Evolutionary conservation across 192 early-diverging fungal species (phyloP), one percentile per base, ranked within the genome.

Genomic region (Mycoemilia scoparia): DNA sequence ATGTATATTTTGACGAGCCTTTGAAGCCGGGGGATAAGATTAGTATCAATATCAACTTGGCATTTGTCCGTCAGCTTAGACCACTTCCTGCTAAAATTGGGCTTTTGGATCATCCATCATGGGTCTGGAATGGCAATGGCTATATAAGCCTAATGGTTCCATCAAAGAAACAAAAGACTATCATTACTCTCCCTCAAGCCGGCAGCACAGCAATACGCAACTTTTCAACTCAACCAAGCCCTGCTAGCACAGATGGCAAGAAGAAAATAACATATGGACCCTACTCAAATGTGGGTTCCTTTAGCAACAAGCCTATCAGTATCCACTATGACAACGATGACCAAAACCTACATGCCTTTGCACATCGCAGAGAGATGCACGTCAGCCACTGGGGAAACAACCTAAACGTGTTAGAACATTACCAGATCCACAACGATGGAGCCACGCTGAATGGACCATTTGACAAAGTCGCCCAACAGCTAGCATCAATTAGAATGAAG

Each of bases 301-400:
- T 14, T 1, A 24, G 3, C 0, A 24, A n/a, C 11, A 47, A 38
- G 5, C 46, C 48, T 5, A 45, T 76, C 6, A 42, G 54, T 16
- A 46, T 88, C 11, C 80, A 79, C 43, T 93, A 77, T 49, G 68
- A 61, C 40, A 56, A 73, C 24, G 46, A 59, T 29, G 40, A 51
- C 6, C 77, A 79, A 36, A 76, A 85, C 44, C 42, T 93, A 6
- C 74, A 82, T 39, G 59, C 53, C 0, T 16, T 54, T 31, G 34
- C 19, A n/a, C 38, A 56, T 19, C 25, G 44, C 16, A 36, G 59
- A 21, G 59, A 62, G 49, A 56, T 52, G 36, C 52, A 56, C 49
- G 55, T 96, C 29, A 83, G 80, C 47, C 86, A 89, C 43, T 82
- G 81, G 77, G 76, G 70, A 16, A 65, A 67, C 27, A 82, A 82